Percentiles rank a stretch among this genome's conserved stretches.
These are phyloP conservation scores for Hirsutella rhossiliensis DNA, from an alignment of 2,329 filamentous ascomycete genomes.

Conservation along the genomic window DNA sequence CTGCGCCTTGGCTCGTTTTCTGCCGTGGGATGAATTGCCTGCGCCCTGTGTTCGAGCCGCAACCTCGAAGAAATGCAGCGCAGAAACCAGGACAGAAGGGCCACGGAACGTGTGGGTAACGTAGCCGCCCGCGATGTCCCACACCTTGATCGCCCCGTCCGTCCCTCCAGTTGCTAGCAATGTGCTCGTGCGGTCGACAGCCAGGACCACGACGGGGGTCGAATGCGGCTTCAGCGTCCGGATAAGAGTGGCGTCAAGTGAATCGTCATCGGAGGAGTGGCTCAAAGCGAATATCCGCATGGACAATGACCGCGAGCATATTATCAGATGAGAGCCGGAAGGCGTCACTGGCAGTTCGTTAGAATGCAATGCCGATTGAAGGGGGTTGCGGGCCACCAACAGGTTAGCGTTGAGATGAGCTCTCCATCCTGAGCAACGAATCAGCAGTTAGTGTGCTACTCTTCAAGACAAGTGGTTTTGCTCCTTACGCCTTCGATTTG, in stretches of 20 bases:
- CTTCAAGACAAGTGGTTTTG: too few species aligned
- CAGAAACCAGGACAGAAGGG: conserved; percentile 82
- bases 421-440: conserved; percentile 54
- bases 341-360: conserved; percentile 55
- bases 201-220: conserved; percentile 77
- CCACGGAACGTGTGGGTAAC: conserved; percentile 92
- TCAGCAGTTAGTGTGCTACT: neutral
- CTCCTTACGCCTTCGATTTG: conserved; percentile 69
- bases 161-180: conserved; percentile 86
- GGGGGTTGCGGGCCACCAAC: conserved; percentile 24
- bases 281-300: conserved; percentile 82
- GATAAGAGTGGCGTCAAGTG: conserved; percentile 54
- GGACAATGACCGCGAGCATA: conserved; percentile 89
- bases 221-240: conserved; percentile 82
- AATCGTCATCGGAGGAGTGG: conserved; percentile 40
- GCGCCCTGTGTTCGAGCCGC: conserved; percentile 28
- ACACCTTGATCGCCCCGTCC: conserved; percentile 89
- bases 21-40: conserved; percentile 17
- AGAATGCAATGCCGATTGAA: conserved; percentile 2
- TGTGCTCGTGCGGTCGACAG: conserved; percentile 78
- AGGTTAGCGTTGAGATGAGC: conserved; percentile 59
- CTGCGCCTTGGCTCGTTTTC: conserved; percentile 14
- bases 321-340: conserved; percentile 72
- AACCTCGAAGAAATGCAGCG: conserved; percentile 81
- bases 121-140: conserved; percentile 85